Conservation (phyloP, 805 yeast species). For the Zygosaccharomyces kombuchaensis region DNA sequence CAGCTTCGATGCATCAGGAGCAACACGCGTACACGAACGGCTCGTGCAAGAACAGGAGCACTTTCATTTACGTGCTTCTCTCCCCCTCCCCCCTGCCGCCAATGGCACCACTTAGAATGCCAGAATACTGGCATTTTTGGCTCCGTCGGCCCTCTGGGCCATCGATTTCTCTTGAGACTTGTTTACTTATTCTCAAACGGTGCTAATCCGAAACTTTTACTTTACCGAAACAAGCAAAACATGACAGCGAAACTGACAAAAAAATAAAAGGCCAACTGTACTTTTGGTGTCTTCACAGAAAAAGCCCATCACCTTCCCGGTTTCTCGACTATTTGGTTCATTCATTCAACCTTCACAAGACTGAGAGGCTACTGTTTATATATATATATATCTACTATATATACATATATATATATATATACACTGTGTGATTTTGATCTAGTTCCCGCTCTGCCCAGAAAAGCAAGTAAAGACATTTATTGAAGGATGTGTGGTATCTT, state of each 20-base stretch:
- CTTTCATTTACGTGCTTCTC: neutral
- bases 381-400: neutral
- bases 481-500: conserved; percentile 78
- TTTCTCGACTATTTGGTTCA: conserved; percentile 1
- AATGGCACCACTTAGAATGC: neutral
- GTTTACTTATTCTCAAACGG: conserved; percentile 6
- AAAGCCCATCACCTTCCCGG: neutral
- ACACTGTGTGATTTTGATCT: neutral
- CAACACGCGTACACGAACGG: neutral
- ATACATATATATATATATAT: neutral
- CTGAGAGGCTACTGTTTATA: neutral
- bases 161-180: conserved; percentile 3
- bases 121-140: neutral
- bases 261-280: conserved; percentile 1
- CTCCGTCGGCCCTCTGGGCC: neutral
- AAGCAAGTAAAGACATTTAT: neutral
- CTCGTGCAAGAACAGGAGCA: neutral
- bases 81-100: neutral
- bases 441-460: neutral
- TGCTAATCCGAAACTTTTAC: conserved; percentile 2
- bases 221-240: conserved; percentile 5
- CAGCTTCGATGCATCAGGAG: neutral
- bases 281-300: neutral
- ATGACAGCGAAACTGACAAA: conserved; percentile 5
- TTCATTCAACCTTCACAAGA: neutral